Conservation (phyloP, 768 basidiomycete species). For the Erythrobasidium yunnanense region DNA sequence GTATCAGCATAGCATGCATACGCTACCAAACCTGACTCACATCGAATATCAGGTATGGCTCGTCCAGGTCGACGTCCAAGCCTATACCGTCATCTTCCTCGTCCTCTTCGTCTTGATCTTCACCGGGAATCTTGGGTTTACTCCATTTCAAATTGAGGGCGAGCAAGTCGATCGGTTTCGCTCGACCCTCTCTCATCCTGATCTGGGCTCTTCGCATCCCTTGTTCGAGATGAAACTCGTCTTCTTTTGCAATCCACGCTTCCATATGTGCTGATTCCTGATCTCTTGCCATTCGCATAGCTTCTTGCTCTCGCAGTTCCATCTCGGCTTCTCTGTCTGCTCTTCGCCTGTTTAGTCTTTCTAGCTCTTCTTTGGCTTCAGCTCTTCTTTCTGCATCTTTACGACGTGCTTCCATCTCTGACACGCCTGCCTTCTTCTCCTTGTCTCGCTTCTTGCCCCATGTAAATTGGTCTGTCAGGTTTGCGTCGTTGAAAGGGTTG, state of each 20-base stretch:
- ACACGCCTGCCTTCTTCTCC: constrained; percentile 77
- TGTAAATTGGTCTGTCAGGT: constrained; percentile 87
- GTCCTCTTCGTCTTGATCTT: constrained; percentile 49
- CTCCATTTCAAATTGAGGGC: constrained; percentile 92
- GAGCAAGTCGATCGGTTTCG: constrained; percentile 96
- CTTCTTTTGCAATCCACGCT: constrained; percentile 94
- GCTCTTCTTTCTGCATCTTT: constrained; percentile 68
- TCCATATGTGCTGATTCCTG: constrained; percentile 96
- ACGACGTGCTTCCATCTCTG: constrained; percentile 62
- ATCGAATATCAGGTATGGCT: constrained; percentile 94
- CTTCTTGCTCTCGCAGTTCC: constrained; percentile 80
- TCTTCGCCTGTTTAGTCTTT: constrained; percentile 73
- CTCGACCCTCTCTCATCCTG: constrained; percentile 86
- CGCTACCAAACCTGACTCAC: constrained; percentile 46
- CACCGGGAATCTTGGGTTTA: constrained; percentile 44
- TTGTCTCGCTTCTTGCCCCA: constrained; percentile 99
- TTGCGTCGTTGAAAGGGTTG: constrained; percentile 96
- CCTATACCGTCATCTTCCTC: constrained; percentile 68
- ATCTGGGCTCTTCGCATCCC: constrained; percentile 81
- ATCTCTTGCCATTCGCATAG: constrained; percentile 70
- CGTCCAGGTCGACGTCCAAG: constrained; percentile 93
- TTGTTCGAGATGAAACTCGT: constrained; percentile 92
- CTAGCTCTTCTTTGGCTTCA: constrained; percentile 76
- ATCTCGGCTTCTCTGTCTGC: constrained; percentile 88
- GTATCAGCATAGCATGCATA: constrained; percentile 25